Conservation (phyloP, 164 flowering plant species). For the Aristolochia fimbriata region DNA sequence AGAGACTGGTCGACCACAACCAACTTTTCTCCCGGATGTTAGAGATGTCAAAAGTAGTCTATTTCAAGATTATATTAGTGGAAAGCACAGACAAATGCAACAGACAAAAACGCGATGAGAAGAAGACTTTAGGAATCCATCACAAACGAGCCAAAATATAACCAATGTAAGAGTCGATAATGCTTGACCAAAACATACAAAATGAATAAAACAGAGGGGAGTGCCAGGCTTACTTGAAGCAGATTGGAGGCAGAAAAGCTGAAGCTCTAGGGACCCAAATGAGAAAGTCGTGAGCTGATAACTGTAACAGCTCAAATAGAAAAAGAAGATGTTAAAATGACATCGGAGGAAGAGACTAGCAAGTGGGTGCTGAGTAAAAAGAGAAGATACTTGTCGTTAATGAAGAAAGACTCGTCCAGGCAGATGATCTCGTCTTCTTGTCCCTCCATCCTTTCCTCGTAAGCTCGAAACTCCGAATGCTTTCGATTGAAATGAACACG, state of each 20-base stretch:
- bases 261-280: conserved; percentile 33
- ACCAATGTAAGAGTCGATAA: too few species aligned
- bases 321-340: neutral
- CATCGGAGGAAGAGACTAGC: neutral
- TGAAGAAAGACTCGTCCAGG: conserved; percentile 78
- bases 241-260: conserved; percentile 1
- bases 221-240: neutral
- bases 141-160: neutral
- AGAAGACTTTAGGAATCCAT: neutral
- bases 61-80: neutral
- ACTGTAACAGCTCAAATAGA: conserved; percentile 28
- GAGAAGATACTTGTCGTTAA: conserved; percentile 52
- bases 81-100: neutral
- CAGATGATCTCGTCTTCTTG: conserved; percentile 60
- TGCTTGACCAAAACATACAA: neutral
- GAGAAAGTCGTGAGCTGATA: conserved; percentile 69
- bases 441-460: conserved; percentile 6
- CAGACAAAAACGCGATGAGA: neutral
- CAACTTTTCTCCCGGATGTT: neutral
- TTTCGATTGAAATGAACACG: too few species aligned
- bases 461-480: too few species aligned
- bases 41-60: too few species aligned
- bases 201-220: neutral
- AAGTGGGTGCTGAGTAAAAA: conserved; percentile 1
- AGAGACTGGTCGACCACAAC: too few species aligned